A percentile compares a stretch with the other conserved stretches of the same genome.
Conservation (phyloP, 2,329 filamentous ascomycete species). For the Xylariales sp. region DNA sequence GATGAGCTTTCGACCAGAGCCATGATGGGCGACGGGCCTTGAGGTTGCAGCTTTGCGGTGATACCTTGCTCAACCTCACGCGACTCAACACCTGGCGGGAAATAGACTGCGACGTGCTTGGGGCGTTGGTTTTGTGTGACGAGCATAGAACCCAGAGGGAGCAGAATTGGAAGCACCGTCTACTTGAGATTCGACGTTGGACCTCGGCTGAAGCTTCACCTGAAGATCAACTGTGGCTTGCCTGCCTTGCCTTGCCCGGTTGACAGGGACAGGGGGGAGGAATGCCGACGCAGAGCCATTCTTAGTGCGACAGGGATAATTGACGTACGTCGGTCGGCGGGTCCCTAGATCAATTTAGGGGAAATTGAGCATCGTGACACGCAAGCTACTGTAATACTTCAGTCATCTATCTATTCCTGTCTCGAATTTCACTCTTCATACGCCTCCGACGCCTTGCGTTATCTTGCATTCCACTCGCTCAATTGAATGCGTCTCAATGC, state of each 20-base stretch:
- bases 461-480: neutral
- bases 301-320: constrained; percentile 10
- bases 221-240: neutral
- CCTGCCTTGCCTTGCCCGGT: neutral
- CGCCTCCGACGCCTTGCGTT: too few relatives aligned
- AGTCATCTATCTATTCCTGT: neutral
- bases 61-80: too few relatives aligned
- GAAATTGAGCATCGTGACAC: constrained; percentile 2
- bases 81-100: too few relatives aligned
- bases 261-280: constrained; percentile 1
- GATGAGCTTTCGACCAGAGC: neutral
- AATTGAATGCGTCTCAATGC: constrained; percentile 18
- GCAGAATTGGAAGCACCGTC: too few relatives aligned
- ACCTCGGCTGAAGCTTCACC: constrained; percentile 16
- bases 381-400: neutral
- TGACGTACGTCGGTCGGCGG: too few relatives aligned
- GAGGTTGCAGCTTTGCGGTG: too few relatives aligned
- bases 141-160: too few relatives aligned
- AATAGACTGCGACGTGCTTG: too few relatives aligned
- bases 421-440: too few relatives aligned
- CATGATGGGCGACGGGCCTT: neutral
- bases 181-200: constrained; percentile 3
- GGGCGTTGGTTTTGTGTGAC: neutral
- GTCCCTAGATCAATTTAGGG: too few relatives aligned
- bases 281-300: too few relatives aligned